Evolutionary conservation across 2,329 filamentous ascomycete species (phyloP).

Genomic region (Orbilia ellipsospora): DNA sequence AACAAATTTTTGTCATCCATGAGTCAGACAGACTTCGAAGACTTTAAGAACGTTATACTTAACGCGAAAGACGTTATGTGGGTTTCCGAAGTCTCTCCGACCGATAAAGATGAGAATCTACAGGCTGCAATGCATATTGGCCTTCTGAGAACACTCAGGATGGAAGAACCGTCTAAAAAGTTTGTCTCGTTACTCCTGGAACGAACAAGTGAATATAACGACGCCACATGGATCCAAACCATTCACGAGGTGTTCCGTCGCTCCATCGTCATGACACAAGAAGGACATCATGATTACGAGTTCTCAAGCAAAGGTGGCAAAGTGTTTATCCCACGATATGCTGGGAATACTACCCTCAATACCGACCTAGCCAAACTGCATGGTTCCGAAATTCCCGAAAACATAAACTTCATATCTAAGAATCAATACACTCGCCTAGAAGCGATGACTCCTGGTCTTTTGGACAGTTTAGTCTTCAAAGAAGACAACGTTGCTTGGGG

Average conservation of each 20-base stretch:
- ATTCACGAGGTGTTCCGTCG: neutral
- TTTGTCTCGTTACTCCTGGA: constrained; percentile 3
- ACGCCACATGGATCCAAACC: neutral
- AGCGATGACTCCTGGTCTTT: neutral
- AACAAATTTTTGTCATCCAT: constrained; percentile 1
- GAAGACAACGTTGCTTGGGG: neutral
- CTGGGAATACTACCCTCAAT: neutral
- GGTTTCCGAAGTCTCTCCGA: constrained; percentile 2
- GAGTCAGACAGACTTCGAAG: neutral
- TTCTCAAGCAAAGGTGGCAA: neutral
- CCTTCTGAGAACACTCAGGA: neutral
- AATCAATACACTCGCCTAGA: constrained; percentile 1
- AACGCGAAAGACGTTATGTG: constrained; percentile 8
- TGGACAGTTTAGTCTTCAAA: constrained; percentile 9
- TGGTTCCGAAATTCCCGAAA: neutral
- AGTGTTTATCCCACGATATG: neutral
- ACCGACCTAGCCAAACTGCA: neutral
- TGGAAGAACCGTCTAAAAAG: constrained; percentile 7
- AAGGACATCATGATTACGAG: neutral
- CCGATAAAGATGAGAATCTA: neutral
- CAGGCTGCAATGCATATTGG: constrained; percentile 9
- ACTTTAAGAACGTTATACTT: neutral
- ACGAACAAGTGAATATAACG: neutral
- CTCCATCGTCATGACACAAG: neutral
- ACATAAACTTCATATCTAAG: neutral